A percentile compares a stretch with the other conserved stretches of the same genome.
These are phyloP conservation scores for Auxenochlorella pyrenoidosa DNA, from an alignment of 139 green algal genomes.

Conservation along the genomic window DNA sequence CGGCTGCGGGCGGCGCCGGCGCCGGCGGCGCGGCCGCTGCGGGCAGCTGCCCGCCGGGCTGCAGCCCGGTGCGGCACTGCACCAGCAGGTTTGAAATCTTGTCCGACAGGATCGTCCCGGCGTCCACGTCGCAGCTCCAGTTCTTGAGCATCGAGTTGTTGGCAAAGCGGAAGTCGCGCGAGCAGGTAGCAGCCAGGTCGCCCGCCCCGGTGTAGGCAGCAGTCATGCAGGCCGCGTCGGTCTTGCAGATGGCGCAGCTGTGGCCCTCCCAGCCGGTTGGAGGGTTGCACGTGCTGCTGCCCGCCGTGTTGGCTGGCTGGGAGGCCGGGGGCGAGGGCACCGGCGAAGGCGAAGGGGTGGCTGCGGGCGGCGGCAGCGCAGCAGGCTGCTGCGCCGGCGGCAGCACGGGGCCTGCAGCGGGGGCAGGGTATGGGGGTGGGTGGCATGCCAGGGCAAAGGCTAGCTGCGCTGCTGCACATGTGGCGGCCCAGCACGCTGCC, in stretches of 20 bases:
- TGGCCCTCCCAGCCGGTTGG: constrained; percentile 27
- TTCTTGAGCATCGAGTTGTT: constrained; percentile 34
- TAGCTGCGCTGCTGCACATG: too few relatives aligned
- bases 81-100: constrained; percentile 9
- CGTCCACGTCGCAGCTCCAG: constrained; percentile 10
- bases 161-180: constrained; percentile 41
- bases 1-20: background rate
- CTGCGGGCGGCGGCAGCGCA: background rate
- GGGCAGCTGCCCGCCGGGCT: constrained; percentile 7
- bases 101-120: background rate
- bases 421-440: background rate
- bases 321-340: background rate
- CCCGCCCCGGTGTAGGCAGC: constrained; percentile 1
- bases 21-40: background rate
- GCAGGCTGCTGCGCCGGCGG: background rate
- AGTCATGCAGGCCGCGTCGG: constrained; percentile 41
- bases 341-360: background rate
- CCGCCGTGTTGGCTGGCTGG: background rate
- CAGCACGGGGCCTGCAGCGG: too few relatives aligned
- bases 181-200: constrained; percentile 51
- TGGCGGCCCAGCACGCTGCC: too few relatives aligned
- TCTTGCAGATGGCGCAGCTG: constrained; percentile 49
- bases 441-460: background rate
- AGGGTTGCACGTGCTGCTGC: constrained; percentile 11
- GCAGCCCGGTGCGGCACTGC: constrained; percentile 34